Conservation (phyloP, 768 basidiomycete species). For the Panaeolus cyanescens region DNA sequence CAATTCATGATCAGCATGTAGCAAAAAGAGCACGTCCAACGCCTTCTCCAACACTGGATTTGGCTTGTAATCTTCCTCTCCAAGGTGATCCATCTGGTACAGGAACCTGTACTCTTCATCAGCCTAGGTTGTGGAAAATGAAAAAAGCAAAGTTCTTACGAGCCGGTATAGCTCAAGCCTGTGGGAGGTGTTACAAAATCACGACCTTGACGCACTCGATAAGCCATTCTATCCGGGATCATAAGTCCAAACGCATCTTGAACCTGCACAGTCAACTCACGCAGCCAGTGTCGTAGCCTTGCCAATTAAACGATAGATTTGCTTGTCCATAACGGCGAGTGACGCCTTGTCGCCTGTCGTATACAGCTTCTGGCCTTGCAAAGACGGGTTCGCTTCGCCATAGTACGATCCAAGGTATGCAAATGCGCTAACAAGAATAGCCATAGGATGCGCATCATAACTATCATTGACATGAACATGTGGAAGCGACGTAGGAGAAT, state of each 20-base stretch:
- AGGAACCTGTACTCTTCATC: constrained; percentile 57
- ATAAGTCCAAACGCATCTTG: not conserved
- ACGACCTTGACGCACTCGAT: constrained; percentile 88
- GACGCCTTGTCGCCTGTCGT: constrained; percentile 68
- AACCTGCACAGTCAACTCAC: constrained; percentile 38
- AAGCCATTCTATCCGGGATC: constrained; percentile 70
- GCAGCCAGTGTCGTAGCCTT: constrained; percentile 90
- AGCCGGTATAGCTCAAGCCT: constrained; percentile 81
- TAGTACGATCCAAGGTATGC: constrained; percentile 90
- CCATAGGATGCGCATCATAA: constrained; percentile 93
- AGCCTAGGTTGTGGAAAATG: not conserved
- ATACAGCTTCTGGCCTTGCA: constrained; percentile 82
- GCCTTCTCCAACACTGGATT: constrained; percentile 88
- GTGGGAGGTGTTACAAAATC: constrained; percentile 85
- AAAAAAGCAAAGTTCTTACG: constrained; percentile 43
- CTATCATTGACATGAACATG: constrained; percentile 32
- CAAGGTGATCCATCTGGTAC: constrained; percentile 87
- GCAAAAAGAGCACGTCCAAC: constrained; percentile 82
- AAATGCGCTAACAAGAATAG: constrained; percentile 84
- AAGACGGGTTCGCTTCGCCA: constrained; percentile 83
- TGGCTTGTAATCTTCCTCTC: constrained; percentile 71
- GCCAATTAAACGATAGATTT: constrained; percentile 86
- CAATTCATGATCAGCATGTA: constrained; percentile 90
- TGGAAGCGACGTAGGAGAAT: not conserved
- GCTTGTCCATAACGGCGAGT: constrained; percentile 85